Base-by-base conservation (phyloP, 164 flowering plant species). In the Nymphaea thermarum region DNA sequence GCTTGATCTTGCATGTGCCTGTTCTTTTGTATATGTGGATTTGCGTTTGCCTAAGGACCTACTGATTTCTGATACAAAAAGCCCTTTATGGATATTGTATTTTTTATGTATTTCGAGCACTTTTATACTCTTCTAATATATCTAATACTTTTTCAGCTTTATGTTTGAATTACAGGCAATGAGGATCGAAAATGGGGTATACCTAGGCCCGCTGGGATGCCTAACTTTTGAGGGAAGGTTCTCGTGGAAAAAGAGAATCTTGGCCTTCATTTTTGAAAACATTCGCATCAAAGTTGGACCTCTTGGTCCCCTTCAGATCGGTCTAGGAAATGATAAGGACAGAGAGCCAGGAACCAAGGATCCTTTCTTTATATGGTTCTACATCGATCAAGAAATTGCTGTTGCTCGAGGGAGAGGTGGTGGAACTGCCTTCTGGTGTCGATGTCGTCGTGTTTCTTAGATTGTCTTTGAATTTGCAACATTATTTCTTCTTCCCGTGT, bases 381-480 rank as follows among this genome's bases (percentile, higher is more conserved):
- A 91, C 47, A 67, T 91, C 12, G 98, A 93, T 66, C 94, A 93
- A 72, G 98, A 90, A 79, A 84, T 90, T 60, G 96, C 92, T 12
- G 97, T 93, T 68, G 98, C 96, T 65, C 86, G 86, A 71, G 98
- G 97, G 57, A 82, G 82, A 76, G 82, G 97, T 71, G 98, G 96
- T 2, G 98, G 98, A 4, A 93, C 92, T 47, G 97, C 98, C 53
- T 89, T 94, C 72, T 94, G 98, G 98, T 87, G 93, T 66, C 85
- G 95, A 4, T 91, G 97, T 72, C 78, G 76, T 41, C 88, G 87
- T 18, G 82, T 83, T 51, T 51, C 57, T 51, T 51, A 51, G 57
- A 8, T 51, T 51, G 57, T 51, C 8, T 42, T 18, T 43, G 12
- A 25, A 67, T 43, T 62, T 71, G 43, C 12, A 25, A 25, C 43